phyloP scores from a whole-genome alignment of 2,329 filamentous ascomycete species.

The Dendrostoma leiphaemia region DNA sequence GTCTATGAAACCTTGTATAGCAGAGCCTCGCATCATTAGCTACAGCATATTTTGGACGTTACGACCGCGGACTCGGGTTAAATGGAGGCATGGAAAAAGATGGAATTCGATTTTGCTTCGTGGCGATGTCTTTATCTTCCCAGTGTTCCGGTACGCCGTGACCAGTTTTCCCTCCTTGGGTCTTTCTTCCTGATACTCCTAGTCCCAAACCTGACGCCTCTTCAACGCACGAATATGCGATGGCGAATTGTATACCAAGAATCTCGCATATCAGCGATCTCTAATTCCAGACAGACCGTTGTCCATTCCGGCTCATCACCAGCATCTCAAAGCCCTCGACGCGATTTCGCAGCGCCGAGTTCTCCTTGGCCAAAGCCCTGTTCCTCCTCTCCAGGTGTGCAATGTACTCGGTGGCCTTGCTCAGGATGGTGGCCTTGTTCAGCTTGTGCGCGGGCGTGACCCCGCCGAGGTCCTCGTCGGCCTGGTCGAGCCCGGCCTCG shows the following conservation, averaged over 20 bases:
- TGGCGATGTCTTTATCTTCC: no score
- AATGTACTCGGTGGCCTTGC: constrained; percentile 39
- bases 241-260: no score
- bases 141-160: no score
- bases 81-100: no score
- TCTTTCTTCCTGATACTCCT: no score
- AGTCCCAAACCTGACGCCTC: background rate
- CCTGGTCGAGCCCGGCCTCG: constrained; percentile 39
- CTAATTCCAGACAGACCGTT: constrained; percentile 21
- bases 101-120: no score
- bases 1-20: no score
- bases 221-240: background rate
- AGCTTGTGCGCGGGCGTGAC: constrained; percentile 38
- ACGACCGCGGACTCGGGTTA: no score
- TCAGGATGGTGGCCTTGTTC: constrained; percentile 42
- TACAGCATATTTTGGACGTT: no score
- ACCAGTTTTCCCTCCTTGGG: no score
- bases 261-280: no score
- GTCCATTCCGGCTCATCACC: constrained; percentile 25
- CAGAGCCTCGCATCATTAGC: no score
- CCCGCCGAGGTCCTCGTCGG: constrained; percentile 32
- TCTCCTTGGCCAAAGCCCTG: constrained; percentile 42
- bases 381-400: constrained; percentile 31
- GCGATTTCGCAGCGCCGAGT: constrained; percentile 39
- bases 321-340: constrained; percentile 32